Evolutionary conservation across 192 early-diverging fungal species (phyloP), one percentile per base, ranked within the genome.

Genomic region (Radiomyces spectabilis): DNA sequence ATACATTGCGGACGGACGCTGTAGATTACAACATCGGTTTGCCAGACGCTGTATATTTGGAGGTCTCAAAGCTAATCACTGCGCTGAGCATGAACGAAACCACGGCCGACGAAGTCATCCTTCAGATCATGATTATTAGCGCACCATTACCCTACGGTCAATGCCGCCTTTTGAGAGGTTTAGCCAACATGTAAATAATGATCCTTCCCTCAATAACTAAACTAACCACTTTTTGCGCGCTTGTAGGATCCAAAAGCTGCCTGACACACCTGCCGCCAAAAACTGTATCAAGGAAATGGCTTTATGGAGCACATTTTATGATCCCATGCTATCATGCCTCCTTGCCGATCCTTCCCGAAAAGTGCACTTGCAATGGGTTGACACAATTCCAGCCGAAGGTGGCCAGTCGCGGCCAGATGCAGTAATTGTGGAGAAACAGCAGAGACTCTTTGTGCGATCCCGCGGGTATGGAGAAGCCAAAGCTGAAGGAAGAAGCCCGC

Each of bases 391-490:
- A 32, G 41, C 33, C 21, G 50, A 45, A 53, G 32, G 41, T 31
- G 40, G 50, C 29, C 38, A 51, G 46, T 41, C 9, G 19, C 29
- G 50, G 21, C 50, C 59, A 18, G 59, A 61, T 53, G 59, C 50
- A 21, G 34, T 53, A 26, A 33, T 61, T 18, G 41, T 35, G 26
- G 40, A 53, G 39, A 53, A 53, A 44, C 50, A 35, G 15, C 51
- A 61, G 30, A 24, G 37, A 33, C 10, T 34, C 32, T 61, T 53
- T 53, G 51, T 29, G 31, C 39, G 22, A 33, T 39, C 37, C 19
- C 5, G 47, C 10, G 59, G 59, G 9, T 46, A 53, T 38, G 59
- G 50, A 5, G 59, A 61, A 35, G 59, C 51, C 12, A 61, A 61
- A 22, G 27, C 34, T 6, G 31, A 39, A 22, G 9, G 49, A 43